Conservation (phyloP, 768 basidiomycete genomes). For the Jaapia argillacea region DNA sequence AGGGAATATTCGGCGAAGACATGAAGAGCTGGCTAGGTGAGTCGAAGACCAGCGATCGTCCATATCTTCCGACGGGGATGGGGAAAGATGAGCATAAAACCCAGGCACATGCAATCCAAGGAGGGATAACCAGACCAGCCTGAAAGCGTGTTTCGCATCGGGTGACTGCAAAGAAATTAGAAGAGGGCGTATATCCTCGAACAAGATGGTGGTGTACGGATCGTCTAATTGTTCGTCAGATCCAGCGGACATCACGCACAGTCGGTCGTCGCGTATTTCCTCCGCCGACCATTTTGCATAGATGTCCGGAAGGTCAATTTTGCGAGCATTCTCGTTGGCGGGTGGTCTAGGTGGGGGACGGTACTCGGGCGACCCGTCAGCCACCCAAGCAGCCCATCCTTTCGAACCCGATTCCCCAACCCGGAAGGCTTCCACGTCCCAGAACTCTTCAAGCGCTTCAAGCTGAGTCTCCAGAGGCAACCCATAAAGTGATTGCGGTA, state of each 20-base stretch:
- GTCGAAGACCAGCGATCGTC: conserved; percentile 63
- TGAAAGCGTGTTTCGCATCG: conserved; percentile 44
- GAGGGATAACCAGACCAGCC: conserved; percentile 61
- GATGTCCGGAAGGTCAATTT: conserved; percentile 16
- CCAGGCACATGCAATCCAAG: conserved; percentile 68
- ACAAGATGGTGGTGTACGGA: conserved; percentile 64
- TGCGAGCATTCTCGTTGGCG: conserved; percentile 6
- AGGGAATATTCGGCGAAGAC: conserved; percentile 47
- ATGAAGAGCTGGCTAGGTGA: conserved; percentile 32
- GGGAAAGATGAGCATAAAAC: conserved; percentile 32
- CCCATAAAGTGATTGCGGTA: conserved; percentile 34
- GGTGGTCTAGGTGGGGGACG: conserved; percentile 1
- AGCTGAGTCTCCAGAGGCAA: conserved; percentile 39
- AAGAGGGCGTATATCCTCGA: conserved; percentile 60
- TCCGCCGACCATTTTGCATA: conserved; percentile 55
- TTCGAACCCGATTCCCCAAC: conserved; percentile 53
- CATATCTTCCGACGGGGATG: conserved; percentile 25
- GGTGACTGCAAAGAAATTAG: conserved; percentile 32
- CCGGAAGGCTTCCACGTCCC: conserved; percentile 79
- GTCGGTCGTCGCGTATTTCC: conserved; percentile 42
- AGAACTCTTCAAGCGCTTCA: conserved; percentile 64
- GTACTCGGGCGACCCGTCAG: conserved; percentile 28
- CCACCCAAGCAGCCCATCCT: conserved; percentile 63
- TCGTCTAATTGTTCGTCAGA: conserved; percentile 37
- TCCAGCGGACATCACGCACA: conserved; percentile 48